Percentiles rank a stretch among this genome's conserved stretches.
Conservation (phyloP, 2,329 filamentous ascomycete species). For the Grosmannia huntii region DNA sequence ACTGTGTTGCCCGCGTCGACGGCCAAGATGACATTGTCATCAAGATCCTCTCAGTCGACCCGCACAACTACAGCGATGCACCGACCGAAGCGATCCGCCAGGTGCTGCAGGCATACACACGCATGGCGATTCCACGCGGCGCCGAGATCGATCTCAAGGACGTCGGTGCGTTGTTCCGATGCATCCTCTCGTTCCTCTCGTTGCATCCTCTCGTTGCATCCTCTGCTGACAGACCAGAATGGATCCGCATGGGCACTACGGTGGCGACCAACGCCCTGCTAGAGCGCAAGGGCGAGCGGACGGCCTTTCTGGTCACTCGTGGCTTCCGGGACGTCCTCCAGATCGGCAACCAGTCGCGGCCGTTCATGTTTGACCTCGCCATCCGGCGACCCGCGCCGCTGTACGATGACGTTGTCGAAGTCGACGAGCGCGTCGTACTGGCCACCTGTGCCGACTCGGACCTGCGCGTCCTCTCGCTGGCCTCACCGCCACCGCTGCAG, state of each 20-base stretch:
- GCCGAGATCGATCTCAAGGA: constrained; percentile 28
- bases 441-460: constrained; percentile 54
- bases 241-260: constrained; percentile 90
- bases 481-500: constrained; percentile 17
- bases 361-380: constrained; percentile 83
- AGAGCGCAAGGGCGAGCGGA: constrained; percentile 79
- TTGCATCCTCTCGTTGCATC: no score
- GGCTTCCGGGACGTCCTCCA: constrained; percentile 79
- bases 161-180: not conserved
- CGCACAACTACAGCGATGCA: constrained; percentile 2
- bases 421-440: constrained; percentile 78
- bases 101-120: constrained; percentile 15
- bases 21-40: constrained; percentile 29
- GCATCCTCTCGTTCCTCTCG: no score
- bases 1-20: constrained; percentile 32
- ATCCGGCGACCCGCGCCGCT: constrained; percentile 77
- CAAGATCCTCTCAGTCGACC: constrained; percentile 9
- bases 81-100: constrained; percentile 1
- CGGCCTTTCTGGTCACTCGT: constrained; percentile 73
- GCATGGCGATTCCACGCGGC: constrained; percentile 45
- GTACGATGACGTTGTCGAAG: constrained; percentile 70
- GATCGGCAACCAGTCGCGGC: constrained; percentile 82
- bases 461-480: constrained; percentile 44
- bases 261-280: constrained; percentile 85
- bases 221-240: constrained; percentile 41